phyloP scores from a whole-genome alignment of 164 flowering plant genomes.

The Sextonia rubra region DNA sequence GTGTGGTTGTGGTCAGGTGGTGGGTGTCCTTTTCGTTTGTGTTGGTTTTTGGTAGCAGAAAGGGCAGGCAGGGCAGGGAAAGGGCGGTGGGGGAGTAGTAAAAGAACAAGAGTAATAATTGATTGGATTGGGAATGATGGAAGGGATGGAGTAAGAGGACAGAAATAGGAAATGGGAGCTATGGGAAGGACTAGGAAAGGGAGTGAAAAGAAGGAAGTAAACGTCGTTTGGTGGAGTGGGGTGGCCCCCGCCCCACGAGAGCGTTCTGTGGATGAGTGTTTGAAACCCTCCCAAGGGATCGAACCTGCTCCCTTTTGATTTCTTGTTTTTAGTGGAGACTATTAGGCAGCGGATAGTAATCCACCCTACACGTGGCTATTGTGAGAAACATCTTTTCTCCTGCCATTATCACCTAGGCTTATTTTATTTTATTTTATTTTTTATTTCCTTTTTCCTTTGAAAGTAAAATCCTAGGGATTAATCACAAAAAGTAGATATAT shows the following conservation, averaged over 20 bases:
- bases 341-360: no score
- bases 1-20: neutral
- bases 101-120: no score
- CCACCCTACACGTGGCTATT: no score
- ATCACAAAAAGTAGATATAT: no score
- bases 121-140: no score
- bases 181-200: neutral
- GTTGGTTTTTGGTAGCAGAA: no score
- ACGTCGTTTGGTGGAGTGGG: neutral
- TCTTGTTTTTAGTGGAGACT: no score
- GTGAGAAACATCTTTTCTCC: no score
- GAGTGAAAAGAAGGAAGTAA: neutral
- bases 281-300: neutral
- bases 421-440: no score
- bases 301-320: neutral
- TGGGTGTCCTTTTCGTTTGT: neutral
- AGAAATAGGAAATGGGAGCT: neutral
- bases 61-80: neutral
- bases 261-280: neutral
- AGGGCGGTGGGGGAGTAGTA: neutral
- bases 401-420: no score
- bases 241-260: neutral
- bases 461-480: no score
- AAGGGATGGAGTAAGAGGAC: neutral
- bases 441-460: no score